phyloP scores from a whole-genome alignment of 2,329 filamentous ascomycete species.

The Achaetomium macrosporum region DNA sequence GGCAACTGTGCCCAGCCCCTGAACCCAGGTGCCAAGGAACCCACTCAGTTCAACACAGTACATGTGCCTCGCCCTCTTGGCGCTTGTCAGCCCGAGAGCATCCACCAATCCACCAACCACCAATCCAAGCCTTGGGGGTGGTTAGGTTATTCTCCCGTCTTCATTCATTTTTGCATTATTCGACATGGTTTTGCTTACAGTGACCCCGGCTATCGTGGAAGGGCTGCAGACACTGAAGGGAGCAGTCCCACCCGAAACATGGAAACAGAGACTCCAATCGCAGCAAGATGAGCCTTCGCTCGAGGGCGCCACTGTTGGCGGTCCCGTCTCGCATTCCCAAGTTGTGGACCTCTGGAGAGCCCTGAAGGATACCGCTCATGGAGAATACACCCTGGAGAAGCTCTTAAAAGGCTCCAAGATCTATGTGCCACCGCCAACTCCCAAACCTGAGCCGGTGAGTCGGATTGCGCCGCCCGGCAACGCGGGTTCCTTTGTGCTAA shows the following conservation, averaged over 20 bases:
- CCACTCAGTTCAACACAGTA: too few species aligned
- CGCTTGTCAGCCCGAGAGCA: not conserved
- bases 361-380: conserved; percentile 34
- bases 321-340: conserved; percentile 66
- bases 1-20: too few species aligned
- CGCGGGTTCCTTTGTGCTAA: conserved; percentile 1
- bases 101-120: not conserved
- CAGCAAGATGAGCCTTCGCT: conserved; percentile 42
- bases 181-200: conserved; percentile 70
- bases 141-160: not conserved
- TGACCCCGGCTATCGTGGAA: conserved; percentile 63
- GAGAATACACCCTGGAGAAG: conserved; percentile 53
- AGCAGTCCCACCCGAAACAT: not conserved
- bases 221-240: conserved; percentile 42
- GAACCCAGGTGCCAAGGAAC: too few species aligned
- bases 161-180: not conserved
- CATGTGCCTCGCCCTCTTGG: not conserved
- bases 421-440: conserved; percentile 73
- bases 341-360: conserved; percentile 56
- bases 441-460: conserved; percentile 67
- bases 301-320: conserved; percentile 47
- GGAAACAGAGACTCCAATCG: conserved; percentile 5
- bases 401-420: conserved; percentile 67
- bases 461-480: not conserved
- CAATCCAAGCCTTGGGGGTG: not conserved